phyloP scores from a whole-genome alignment of 805 yeast species.

The Crinitomyces ghanaensis region DNA sequence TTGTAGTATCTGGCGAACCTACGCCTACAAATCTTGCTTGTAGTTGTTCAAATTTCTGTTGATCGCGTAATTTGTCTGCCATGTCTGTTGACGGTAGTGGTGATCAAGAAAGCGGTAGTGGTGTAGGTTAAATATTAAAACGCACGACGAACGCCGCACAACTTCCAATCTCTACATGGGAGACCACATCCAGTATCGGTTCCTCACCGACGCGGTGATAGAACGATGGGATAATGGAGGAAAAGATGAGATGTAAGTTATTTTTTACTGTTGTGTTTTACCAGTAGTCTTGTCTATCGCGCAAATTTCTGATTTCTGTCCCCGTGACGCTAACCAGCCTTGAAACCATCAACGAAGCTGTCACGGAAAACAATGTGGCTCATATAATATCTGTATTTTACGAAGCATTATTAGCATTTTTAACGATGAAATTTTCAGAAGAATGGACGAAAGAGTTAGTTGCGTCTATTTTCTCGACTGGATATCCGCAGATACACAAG shows the following conservation, averaged over 20 bases:
- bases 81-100: no score
- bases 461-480: slow-evolving; percentile 2
- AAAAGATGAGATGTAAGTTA: slow-evolving; percentile 11
- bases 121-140: no score
- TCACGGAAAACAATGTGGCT: slow-evolving; percentile 3
- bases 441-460: slow-evolving; percentile 7
- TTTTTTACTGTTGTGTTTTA: not conserved
- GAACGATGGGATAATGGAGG: slow-evolving; percentile 12
- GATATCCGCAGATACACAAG: slow-evolving; percentile 1
- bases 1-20: slow-evolving; percentile 62
- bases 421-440: slow-evolving; percentile 2
- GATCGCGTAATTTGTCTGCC: slow-evolving; percentile 59
- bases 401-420: slow-evolving; percentile 10
- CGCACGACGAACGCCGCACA: no score
- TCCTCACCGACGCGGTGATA: slow-evolving; percentile 8
- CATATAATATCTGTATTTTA: slow-evolving; percentile 9
- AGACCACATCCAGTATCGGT: slow-evolving; percentile 1
- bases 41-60: slow-evolving; percentile 42
- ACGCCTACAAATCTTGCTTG: slow-evolving; percentile 60
- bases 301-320: not conserved
- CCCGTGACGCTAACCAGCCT: not conserved
- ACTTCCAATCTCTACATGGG: no score
- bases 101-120: no score
- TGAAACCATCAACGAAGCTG: slow-evolving; percentile 4
- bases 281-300: not conserved